phyloP scores from a whole-genome alignment of 2,329 filamentous ascomycete genomes.

The Xylariales sp. region DNA sequence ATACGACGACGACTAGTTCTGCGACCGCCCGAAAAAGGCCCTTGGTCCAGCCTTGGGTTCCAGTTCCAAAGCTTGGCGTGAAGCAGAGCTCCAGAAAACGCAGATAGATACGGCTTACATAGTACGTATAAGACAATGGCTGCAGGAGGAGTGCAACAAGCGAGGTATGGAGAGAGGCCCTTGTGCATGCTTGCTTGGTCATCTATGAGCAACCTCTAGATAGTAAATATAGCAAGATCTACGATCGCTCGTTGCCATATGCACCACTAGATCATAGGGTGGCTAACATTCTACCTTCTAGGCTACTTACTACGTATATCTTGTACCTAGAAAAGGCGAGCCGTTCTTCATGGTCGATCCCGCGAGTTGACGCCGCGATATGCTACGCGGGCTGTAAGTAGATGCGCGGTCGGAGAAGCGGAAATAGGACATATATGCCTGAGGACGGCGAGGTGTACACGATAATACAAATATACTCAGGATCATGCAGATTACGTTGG shows the following conservation, averaged over 20 bases:
- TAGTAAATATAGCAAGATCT: background rate
- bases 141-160: slow-evolving; percentile 6
- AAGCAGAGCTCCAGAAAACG: slow-evolving; percentile 14
- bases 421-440: background rate
- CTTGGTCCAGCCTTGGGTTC: slow-evolving; percentile 40
- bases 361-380: background rate
- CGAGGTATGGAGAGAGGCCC: background rate
- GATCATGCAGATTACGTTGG: background rate
- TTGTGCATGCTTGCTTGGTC: background rate
- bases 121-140: background rate
- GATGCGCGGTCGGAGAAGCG: background rate
- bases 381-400: background rate
- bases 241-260: background rate
- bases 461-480: background rate
- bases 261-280: too few species aligned
- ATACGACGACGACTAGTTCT: slow-evolving; percentile 41
- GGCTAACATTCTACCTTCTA: too few species aligned
- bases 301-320: background rate
- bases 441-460: background rate
- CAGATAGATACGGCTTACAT: slow-evolving; percentile 1
- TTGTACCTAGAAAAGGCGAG: background rate
- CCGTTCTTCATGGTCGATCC: background rate
- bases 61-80: slow-evolving; percentile 26
- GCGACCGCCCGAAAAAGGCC: slow-evolving; percentile 42
- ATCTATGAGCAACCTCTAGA: background rate